Percentiles rank a stretch among this genome's conserved stretches.
Conservation (phyloP, 2,329 filamentous ascomycete species). For the Botrytis galanthina region DNA sequence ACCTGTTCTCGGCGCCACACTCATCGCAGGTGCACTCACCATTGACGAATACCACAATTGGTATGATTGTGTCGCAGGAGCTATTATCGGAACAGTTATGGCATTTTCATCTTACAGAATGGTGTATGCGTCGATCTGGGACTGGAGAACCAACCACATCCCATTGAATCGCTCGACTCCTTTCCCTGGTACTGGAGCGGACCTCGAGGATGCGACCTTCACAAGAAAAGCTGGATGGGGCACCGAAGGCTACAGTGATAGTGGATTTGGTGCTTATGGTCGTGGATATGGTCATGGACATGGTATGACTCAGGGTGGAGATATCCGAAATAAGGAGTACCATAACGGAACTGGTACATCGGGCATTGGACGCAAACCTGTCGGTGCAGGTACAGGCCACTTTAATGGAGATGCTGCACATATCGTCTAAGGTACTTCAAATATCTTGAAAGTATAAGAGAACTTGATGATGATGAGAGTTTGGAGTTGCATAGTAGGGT, state of each 20-base stretch:
- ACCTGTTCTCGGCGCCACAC: conserved; percentile 63
- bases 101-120: conserved; percentile 65
- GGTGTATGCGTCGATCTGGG: conserved; percentile 66
- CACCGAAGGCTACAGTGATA: not conserved
- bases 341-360: not conserved
- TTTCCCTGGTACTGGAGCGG: conserved; percentile 44
- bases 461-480: not conserved
- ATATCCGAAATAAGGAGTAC: not conserved
- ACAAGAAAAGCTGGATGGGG: conserved; percentile 63
- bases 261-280: conserved; percentile 1
- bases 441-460: not conserved
- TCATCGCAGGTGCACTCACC: conserved; percentile 68
- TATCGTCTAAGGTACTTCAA: not conserved
- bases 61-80: conserved; percentile 70
- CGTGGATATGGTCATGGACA: conserved; percentile 1
- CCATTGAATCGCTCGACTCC: conserved; percentile 58
- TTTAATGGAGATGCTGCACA: conserved; percentile 1
- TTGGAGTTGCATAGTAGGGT: not conserved
- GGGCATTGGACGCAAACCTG: conserved; percentile 14
- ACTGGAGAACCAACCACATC: conserved; percentile 66
- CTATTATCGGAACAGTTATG: conserved; percentile 61
- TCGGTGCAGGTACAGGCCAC: not conserved
- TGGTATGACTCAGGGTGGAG: conserved; percentile 5
- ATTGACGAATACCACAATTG: conserved; percentile 75
- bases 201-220: conserved; percentile 54